Evolutionary conservation across 2,329 filamentous ascomycete species (phyloP).

Genomic region (Ophiosphaerella korrae): DNA sequence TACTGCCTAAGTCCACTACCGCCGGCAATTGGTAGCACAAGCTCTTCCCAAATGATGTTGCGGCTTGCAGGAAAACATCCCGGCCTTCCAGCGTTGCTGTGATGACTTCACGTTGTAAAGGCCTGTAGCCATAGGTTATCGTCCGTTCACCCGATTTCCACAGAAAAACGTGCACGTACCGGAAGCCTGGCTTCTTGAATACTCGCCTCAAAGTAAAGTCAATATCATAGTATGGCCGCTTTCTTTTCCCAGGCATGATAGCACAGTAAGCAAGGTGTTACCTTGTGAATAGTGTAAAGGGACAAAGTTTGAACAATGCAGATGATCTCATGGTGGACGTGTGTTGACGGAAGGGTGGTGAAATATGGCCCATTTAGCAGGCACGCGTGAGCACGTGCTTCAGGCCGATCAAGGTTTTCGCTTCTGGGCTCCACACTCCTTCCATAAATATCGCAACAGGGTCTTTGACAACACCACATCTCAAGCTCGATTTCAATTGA

Average conservation of each 20-base stretch:
- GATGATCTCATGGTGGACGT: neutral
- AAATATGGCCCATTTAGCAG: too few relatives aligned
- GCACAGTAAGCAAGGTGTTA: neutral
- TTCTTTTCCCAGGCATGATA: slow-evolving; percentile 40
- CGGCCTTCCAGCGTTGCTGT: slow-evolving; percentile 77
- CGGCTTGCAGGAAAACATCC: slow-evolving; percentile 93
- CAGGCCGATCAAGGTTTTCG: too few relatives aligned
- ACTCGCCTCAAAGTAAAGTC: slow-evolving; percentile 75
- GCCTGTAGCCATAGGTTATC: slow-evolving; percentile 56
- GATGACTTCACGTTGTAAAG: slow-evolving; percentile 87
- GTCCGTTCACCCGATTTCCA: neutral
- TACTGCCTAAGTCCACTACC: slow-evolving; percentile 83
- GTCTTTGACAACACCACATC: too few relatives aligned
- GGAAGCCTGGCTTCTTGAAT: slow-evolving; percentile 75
- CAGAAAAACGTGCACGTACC: slow-evolving; percentile 53
- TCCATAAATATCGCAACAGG: too few relatives aligned
- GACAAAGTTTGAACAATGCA: neutral
- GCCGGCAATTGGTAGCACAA: slow-evolving; percentile 92
- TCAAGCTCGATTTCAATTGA: too few relatives aligned
- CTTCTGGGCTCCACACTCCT: too few relatives aligned
- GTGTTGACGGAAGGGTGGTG: too few relatives aligned
- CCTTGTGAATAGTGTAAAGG: neutral
- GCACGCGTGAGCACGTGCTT: too few relatives aligned
- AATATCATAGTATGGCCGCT: slow-evolving; percentile 58
- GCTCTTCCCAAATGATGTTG: slow-evolving; percentile 90